A percentile compares a stretch with the other conserved stretches of the same genome.
Conservation (phyloP, 495 filamentous ascomycete genomes). For the Parathielavia hyrcaniae region DNA sequence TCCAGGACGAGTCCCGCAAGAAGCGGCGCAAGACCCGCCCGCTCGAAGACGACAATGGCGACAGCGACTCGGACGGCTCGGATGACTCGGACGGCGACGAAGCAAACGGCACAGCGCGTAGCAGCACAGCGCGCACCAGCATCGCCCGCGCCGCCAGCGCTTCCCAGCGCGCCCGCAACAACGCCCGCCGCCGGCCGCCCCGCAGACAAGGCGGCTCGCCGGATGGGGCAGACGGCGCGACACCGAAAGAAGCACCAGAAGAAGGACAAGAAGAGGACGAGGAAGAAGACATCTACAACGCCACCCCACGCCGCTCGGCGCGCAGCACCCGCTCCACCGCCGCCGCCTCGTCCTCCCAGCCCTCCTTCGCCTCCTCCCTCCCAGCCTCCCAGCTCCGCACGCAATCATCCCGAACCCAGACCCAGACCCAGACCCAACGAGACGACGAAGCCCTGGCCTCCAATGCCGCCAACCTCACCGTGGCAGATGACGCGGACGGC, state of each 20-base stretch:
- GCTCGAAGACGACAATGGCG: conserved; percentile 30
- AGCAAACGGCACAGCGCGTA: conserved; percentile 29
- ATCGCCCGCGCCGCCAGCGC: conserved; percentile 26
- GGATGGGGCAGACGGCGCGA: conserved; percentile 15
- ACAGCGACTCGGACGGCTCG: conserved; percentile 29
- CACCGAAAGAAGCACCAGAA: conserved; percentile 13
- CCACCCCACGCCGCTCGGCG: conserved; percentile 36
- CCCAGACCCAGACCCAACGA: conserved; percentile 28
- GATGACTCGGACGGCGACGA: conserved; percentile 34
- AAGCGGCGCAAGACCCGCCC: conserved; percentile 53
- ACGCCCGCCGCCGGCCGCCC: conserved; percentile 22
- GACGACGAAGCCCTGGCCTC: conserved; percentile 36
- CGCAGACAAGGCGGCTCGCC: conserved; percentile 16
- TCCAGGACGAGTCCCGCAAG: conserved; percentile 80
- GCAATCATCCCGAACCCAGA: conserved; percentile 27
- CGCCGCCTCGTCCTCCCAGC: conserved; percentile 34
- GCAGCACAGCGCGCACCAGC: conserved; percentile 20
- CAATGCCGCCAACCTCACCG: conserved; percentile 33
- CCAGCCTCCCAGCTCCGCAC: conserved; percentile 42
- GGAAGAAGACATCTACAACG: conserved; percentile 37
- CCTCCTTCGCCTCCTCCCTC: conserved; percentile 44
- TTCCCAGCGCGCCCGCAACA: conserved; percentile 26
- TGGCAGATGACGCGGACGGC: conserved; percentile 21
- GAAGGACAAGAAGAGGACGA: conserved; percentile 23
- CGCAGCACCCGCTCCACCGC: conserved; percentile 23